Base-by-base conservation (phyloP, 2,329 filamentous ascomycete genomes). In the Colletotrichum tropicicola region DNA sequence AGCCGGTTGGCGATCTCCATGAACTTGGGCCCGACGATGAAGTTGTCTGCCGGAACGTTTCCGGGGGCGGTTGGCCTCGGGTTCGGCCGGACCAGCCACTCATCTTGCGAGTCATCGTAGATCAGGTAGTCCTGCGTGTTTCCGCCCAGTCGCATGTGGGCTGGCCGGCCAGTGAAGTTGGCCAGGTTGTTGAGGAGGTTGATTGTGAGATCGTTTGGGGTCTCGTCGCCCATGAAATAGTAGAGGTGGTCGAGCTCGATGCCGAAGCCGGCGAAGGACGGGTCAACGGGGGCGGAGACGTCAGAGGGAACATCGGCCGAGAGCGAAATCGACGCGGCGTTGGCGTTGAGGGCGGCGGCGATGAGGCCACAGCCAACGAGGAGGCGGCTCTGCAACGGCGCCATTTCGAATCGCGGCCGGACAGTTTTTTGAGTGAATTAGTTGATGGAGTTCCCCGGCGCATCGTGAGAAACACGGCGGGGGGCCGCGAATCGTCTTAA, bases 161-260 rank as follows among this genome's bases (percentile, higher is more conserved):
- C 30, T 12, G 61, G 61, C 21, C 61, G 57, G 21, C 61, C 61
- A 21, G 61, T 65, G 28, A 65, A 65, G 27, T 61, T 51, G 32
- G 61, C 57, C 12, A 65, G 57, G 21, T 65, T 61, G 6, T 39
- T 23, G 10, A 65, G 32, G 17, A 65, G 61, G 10, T 65, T 65
- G 6, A 65, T 25, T 13, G 57, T 44, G 5, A 65, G 35, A 4
- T 65, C 61, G 23, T 65, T 65, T 13, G 61, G 61, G 15, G 61
- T 65, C 21, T 61, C 57, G 15, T 65, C 57, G 32, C 61, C 61
- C 61, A 65, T 65, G 37, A 65, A 65, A 44, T 65, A 61, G 43
- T 51, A 65, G 43, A 65, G 57, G 37, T 65, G 61, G 44, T 65
- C 61, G 15, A 61, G 49, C 35, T 65, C 61, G 32, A 65, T 65